These are phyloP conservation scores for Podospora pseudocomata DNA, from an alignment of 495 filamentous ascomycete species.

Conservation along the genomic window DNA sequence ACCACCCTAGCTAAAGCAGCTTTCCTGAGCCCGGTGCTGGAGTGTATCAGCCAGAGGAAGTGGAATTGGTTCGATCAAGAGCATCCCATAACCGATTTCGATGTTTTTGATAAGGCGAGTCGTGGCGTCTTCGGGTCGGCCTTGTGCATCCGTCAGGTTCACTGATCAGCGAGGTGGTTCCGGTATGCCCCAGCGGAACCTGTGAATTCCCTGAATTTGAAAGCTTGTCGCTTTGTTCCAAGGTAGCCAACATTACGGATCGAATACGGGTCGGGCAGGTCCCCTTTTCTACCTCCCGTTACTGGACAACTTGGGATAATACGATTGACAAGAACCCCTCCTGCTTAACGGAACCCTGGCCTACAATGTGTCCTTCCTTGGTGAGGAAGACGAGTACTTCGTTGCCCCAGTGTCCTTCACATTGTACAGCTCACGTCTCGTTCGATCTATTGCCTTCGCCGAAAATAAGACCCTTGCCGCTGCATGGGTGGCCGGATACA, in stretches of 20 bases:
- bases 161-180: not conserved
- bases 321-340: conserved; percentile 1
- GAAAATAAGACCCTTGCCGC: conserved; percentile 12
- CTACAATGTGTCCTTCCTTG: conserved; percentile 15
- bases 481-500: conserved; percentile 10
- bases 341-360: conserved; percentile 14
- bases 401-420: conserved; percentile 14
- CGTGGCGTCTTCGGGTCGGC: conserved; percentile 21
- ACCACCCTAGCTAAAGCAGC: conserved; percentile 39
- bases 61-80: conserved; percentile 44
- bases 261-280: conserved; percentile 7
- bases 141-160: conserved; percentile 9
- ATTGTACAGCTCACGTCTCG: conserved; percentile 10
- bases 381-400: conserved; percentile 8
- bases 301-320: conserved; percentile 14
- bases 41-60: conserved; percentile 40
- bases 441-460: conserved; percentile 10
- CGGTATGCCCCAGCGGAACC: conserved; percentile 10
- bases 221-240: conserved; percentile 13
- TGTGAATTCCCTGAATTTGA: conserved; percentile 12
- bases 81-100: conserved; percentile 40
- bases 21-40: conserved; percentile 35
- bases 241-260: conserved; percentile 16
- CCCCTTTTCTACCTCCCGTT: conserved; percentile 8
- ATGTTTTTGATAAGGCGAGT: conserved; percentile 41